phyloP scores from a whole-genome alignment of 2,329 filamentous ascomycete species.

The Phyllosticta citriasiana region DNA sequence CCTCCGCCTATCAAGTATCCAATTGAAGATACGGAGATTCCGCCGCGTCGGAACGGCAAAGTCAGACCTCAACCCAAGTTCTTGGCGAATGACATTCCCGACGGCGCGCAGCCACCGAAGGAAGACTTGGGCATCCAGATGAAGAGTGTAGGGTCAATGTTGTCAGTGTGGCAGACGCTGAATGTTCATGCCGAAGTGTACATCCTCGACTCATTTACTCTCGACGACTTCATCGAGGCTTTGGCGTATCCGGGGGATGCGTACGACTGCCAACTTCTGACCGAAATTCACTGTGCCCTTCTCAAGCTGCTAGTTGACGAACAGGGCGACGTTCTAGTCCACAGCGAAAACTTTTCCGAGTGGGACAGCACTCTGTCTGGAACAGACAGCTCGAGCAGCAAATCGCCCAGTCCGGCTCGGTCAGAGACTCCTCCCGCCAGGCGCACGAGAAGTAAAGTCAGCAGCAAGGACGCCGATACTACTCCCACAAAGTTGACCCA shows the following conservation, averaged over 20 bases:
- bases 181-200: slow-evolving; percentile 98
- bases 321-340: slow-evolving; percentile 70
- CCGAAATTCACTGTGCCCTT: slow-evolving; percentile 85
- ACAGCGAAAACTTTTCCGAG: slow-evolving; percentile 50
- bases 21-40: slow-evolving; percentile 83
- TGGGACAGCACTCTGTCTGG: slow-evolving; percentile 32
- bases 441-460: slow-evolving; percentile 72
- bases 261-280: slow-evolving; percentile 70
- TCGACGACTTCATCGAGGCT: slow-evolving; percentile 89
- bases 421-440: slow-evolving; percentile 56
- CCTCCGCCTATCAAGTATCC: slow-evolving; percentile 77
- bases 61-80: slow-evolving; percentile 70
- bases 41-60: slow-evolving; percentile 51
- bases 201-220: slow-evolving; percentile 89
- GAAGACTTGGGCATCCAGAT: slow-evolving; percentile 55
- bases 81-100: slow-evolving; percentile 52
- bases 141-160: slow-evolving; percentile 71
- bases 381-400: slow-evolving; percentile 38
- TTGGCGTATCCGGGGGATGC: slow-evolving; percentile 68
- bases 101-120: slow-evolving; percentile 27
- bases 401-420: slow-evolving; percentile 35
- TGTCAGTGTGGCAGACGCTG: slow-evolving; percentile 93
- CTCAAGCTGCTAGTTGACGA: slow-evolving; percentile 76
- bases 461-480: slow-evolving; percentile 30
- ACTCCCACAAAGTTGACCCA: not conserved